Base-by-base conservation (phyloP, 164 flowering plant genomes). In the Warburgia ugandensis region DNA sequence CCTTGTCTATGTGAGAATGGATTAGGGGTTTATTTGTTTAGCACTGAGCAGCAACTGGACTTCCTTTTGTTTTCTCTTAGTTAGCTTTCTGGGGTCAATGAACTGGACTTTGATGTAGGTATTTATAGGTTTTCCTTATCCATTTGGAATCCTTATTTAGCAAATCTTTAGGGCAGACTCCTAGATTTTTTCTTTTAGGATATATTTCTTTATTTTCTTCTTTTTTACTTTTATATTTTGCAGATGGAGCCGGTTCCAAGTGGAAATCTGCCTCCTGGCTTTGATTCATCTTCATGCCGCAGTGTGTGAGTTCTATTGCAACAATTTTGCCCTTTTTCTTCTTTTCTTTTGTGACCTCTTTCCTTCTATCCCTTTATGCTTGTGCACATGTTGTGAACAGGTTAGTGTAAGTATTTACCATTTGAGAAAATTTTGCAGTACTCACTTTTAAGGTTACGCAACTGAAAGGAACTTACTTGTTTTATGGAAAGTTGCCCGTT, bases 191-290 rank as follows among this genome's bases (percentile, higher is more conserved):
- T 42, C 49, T 27, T 48, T 42, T 29, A 6, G n/a, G n/a, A n/a
- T n/a, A n/a, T n/a, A n/a, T n/a, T 29, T 64, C 40, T 59, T 54
- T 45, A 30, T 53, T 52, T 61, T 55, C 62, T 67, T 65, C 51
- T 11, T 46, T 71, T 71, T 68, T 69, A 45, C 64, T 23, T 65
- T 68, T 68, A 65, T 38, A 56, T 73, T 80, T 82, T 88, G 95
- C 96, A 94, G 99, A 77, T 94, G 58, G 99, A 94, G 74, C 95
- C 97, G 48, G 78, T 86, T 55, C 86, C 96, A 72, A 84, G 97
- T 83, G 99, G 97, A 72, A 94, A 94, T 76, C 78, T 94, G 77
- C 99, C 99, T 76, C 96, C 97, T 74, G 99, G 99, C 60, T 89
- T 94, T 83, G 99, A 94, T 79, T 75, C 99, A 73, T 73, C 79